Evolutionary conservation across 2,329 filamentous ascomycete species (phyloP).

Genomic region (Alternaria incomplexa): DNA sequence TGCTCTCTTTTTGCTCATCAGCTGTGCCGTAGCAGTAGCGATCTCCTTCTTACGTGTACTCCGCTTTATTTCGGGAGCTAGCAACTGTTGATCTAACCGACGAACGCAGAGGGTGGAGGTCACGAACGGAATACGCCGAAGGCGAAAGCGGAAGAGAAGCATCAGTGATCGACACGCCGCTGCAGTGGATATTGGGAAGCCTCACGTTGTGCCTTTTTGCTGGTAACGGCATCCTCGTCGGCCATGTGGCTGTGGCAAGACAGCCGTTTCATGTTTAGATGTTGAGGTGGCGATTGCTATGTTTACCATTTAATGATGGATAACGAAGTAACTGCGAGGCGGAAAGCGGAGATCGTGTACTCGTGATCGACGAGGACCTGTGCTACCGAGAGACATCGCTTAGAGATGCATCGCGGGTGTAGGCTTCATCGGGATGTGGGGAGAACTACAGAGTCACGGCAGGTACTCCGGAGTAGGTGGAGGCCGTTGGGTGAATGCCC

Average conservation of each 20-base stretch:
- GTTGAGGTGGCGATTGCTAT: conserved; percentile 8
- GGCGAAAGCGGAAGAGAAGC: conserved; percentile 3
- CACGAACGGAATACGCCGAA: conserved; percentile 4
- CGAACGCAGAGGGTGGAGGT: not conserved
- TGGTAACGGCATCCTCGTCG: not conserved
- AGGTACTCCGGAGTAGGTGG: not conserved
- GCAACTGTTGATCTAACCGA: not conserved
- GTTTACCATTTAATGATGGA: not conserved
- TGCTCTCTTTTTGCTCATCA: not conserved
- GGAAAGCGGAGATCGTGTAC: not conserved
- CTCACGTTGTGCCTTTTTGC: not conserved
- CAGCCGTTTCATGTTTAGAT: not conserved
- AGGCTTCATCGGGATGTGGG: conserved; percentile 7
- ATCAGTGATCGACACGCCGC: conserved; percentile 5
- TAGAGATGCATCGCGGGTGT: conserved; percentile 2
- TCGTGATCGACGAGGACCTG: not conserved
- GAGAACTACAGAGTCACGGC: not conserved
- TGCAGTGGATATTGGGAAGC: conserved; percentile 7
- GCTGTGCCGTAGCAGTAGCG: not conserved
- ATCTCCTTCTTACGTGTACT: conserved; percentile 3
- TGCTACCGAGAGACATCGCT: not conserved
- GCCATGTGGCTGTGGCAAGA: conserved; percentile 16
- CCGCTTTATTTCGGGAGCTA: conserved; percentile 1
- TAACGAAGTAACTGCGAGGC: not conserved
- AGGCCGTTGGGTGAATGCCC: not conserved